Base-by-base conservation (phyloP, 495 filamentous ascomycete genomes). In the Filosporella fistucella region DNA sequence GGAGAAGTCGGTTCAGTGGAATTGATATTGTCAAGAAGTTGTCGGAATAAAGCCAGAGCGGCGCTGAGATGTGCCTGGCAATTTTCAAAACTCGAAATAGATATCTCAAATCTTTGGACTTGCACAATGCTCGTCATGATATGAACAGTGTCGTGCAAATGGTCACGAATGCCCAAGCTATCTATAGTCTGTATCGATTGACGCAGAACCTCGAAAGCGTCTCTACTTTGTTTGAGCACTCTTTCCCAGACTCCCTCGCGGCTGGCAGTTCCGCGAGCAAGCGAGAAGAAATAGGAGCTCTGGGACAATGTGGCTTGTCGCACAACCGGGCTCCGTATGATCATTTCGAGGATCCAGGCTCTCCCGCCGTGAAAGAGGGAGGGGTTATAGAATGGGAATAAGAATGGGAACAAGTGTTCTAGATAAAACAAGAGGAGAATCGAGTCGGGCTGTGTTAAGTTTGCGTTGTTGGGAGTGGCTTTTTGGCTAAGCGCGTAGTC, bases 361-460 rank as follows among this genome's bases (percentile, higher is more conserved):
- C 66, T 60, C 11, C 76, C 76, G 14, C 68, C 68, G 48, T 74
- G 61, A 8, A 72, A 55, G 6, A 69, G 54, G 23, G 64, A 55
- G 5, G 77, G 75, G 0, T 59, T 64, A 60, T 77, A 79, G 55
- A 77, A 79, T 18, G 75, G 77, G 47, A 74, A 78, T 5, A 77
- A 57, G 42, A 76, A 77, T 3, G 75, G 75, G 33, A 76, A 57
- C 22, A 76, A 55, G 34, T 72, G 62, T 43, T 80, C 75, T 32
- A 80, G 56, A 48, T 79, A 79, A 26, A 76, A 65, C 65, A 69
- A 69, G 42, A 70, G 16, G 14, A 51, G 47, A 33, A 52, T 17
- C 14, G 37, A 43, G 33, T 54, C 57, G 36, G 59, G 60, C 52
- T 55, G 60, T 34, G 47, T 47, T 36, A 63, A 65, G 8, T 44